Percentiles rank a stretch among this genome's conserved stretches.
These are phyloP conservation scores for Cyberlindnera xishuangbannaensis DNA, from an alignment of 805 yeast species.

Conservation along the genomic window DNA sequence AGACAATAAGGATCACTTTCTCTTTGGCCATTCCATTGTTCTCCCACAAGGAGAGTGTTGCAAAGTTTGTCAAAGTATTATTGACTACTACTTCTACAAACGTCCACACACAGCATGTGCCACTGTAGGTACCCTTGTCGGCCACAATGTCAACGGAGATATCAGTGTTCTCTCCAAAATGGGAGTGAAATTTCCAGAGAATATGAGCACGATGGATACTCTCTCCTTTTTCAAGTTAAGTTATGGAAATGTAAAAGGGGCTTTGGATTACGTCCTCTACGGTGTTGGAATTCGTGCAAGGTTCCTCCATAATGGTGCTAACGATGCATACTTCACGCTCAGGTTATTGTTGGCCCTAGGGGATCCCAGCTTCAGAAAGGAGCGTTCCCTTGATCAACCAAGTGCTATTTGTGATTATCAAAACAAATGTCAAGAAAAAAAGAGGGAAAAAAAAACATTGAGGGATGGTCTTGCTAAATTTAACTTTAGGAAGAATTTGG, in stretches of 20 bases:
- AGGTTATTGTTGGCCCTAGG: not conserved
- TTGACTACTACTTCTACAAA: slow-evolving; percentile 36
- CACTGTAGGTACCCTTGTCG: slow-evolving; percentile 39
- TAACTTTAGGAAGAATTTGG: too few species aligned
- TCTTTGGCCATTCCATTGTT: slow-evolving; percentile 41
- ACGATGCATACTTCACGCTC: not conserved
- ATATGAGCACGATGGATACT: slow-evolving; percentile 39
- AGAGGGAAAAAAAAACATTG: too few species aligned
- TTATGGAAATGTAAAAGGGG: not conserved
- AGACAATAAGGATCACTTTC: slow-evolving; percentile 44
- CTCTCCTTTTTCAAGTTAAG: slow-evolving; percentile 4
- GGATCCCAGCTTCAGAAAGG: not conserved
- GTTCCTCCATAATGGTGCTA: not conserved
- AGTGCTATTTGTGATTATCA: too few species aligned
- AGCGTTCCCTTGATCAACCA: not conserved
- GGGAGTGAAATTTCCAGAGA: slow-evolving; percentile 38
- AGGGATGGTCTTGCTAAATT: too few species aligned
- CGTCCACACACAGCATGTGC: slow-evolving; percentile 5
- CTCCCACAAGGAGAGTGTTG: slow-evolving; percentile 33
- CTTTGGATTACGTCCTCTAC: not conserved
- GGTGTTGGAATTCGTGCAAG: not conserved
- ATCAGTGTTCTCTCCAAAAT: slow-evolving; percentile 40
- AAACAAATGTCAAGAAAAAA: too few species aligned
- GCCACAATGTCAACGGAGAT: slow-evolving; percentile 55
- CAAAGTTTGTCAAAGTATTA: slow-evolving; percentile 34